Base-by-base conservation (phyloP, 2,329 filamentous ascomycete genomes). In the Alternaria conjuncta region DNA sequence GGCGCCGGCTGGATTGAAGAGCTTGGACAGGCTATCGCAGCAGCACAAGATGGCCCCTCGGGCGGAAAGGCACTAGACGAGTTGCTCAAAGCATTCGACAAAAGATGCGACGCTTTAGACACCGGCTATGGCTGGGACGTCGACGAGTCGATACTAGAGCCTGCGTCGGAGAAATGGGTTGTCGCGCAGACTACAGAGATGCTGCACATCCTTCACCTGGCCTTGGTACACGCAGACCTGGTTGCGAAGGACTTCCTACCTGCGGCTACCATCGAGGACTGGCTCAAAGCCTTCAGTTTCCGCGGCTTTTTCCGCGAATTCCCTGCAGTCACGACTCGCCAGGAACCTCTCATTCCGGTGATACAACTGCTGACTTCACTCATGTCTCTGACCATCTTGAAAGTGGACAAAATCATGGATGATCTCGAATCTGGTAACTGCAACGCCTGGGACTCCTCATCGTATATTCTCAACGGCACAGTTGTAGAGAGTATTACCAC, bases 401-500 rank as follows among this genome's bases (percentile, higher is more conserved):
- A 92, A 67, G 82, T 92, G 30, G 86, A 90, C 32, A 81, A 89
- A 55, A 83, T 85, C 15, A 84, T 89, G 61, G 83, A 87, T 26
- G 83, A 86, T 55, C 60, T 79, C 10, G 69, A 75, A 10, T 71
- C 73, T 0, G 63, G 72, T 68, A 41, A 69, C 75, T 66, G 64
- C 71, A 36, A 47, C 20, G 64, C 66, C 2, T 79, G 75, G 75
- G 67, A 73, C 20, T 65, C 46, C 77, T 85, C 65, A 77, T 86
- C 86, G 0, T 97, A 93, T 74, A 83, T 96, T 50, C 84, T 90
- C 18, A 90, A 92, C 54, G 86, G 89, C 3, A 86, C 88, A 7
- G 87, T 91, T 20, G 84, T 97, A n/a, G 86, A 88, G 53, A 86
- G 89, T 57, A 86, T 97, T 13, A 93, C 95, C 70, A 86, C 87